Base-by-base conservation (phyloP, 164 flowering plant species). In the Piper longum region DNA sequence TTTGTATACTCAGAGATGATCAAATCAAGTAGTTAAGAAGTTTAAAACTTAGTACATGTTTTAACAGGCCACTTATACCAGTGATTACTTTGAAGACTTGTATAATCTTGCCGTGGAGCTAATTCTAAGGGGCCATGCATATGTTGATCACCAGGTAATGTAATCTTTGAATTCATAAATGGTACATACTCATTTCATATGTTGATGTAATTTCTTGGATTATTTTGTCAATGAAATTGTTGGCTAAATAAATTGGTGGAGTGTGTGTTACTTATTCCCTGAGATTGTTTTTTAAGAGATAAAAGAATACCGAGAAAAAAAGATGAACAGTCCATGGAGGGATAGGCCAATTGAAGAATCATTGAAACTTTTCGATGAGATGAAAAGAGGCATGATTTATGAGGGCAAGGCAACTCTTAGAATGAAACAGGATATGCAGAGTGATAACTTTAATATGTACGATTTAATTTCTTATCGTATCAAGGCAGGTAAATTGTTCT, bases 361-460 rank as follows among this genome's bases (percentile, higher is more conserved):
- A 55, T 69, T 95, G 66, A 84, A 81, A 63, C 81, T 91, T 12
- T 95, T 95, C 76, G 86, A 88, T 64, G 91, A 95, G 39, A 95
- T 95, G 99, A 95, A 75, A 67, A 69, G 70, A 54, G 97, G 97
- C n/a, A 59, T 80, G 80, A 81, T 95, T 72, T 93, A 85, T 59
- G 99, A 95, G 79, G 95, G 96, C 40, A 86, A 87, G 78, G 97
- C 97, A n/a, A 95, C 99, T 48, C 82, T 95, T 40, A 75, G 99
- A 70, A 95, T 95, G 99, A 95, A 91, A 75, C 99, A 95, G 73
- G 99, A 95, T 71, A 95, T 95, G 99, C 96, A 91, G 81, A 91
- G 95, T 74, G 96, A 95, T 70, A 95, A 95, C 59, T 82, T 45
- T 68, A 95, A 95, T 64, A 95, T 95, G 99, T 89, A 88, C 76